phyloP scores from a whole-genome alignment of 1,284 basidiomycete genomes.

The Earliella scabrosa region DNA sequence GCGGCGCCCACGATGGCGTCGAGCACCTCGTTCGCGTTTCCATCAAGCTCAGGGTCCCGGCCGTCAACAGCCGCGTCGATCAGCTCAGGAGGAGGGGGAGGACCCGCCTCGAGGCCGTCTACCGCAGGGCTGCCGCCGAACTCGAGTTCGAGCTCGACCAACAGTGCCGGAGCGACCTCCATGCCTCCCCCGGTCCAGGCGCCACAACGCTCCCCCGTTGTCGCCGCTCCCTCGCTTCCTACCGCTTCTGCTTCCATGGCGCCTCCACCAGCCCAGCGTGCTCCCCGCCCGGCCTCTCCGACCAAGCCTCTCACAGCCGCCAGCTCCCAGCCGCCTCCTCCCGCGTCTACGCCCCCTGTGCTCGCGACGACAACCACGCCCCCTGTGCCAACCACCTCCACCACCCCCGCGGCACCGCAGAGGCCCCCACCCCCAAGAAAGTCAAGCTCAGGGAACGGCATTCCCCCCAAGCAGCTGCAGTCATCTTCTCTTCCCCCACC shows the following conservation, averaged over 20 bases:
- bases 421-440: slow-evolving; percentile 27
- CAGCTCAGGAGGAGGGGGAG: not conserved
- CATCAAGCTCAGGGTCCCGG: slow-evolving; percentile 23
- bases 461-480: not conserved
- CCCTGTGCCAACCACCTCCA: slow-evolving; percentile 4
- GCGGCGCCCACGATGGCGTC: slow-evolving; percentile 8
- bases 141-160: slow-evolving; percentile 12
- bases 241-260: slow-evolving; percentile 19
- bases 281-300: slow-evolving; percentile 14
- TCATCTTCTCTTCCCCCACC: slow-evolving; percentile 36
- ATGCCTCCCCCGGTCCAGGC: slow-evolving; percentile 23
- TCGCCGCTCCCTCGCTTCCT: slow-evolving; percentile 17
- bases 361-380: slow-evolving; percentile 11
- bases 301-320: slow-evolving; percentile 1
- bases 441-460: slow-evolving; percentile 30
- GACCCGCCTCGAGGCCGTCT: slow-evolving; percentile 27
- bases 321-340: slow-evolving; percentile 8
- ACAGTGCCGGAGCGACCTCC: slow-evolving; percentile 9
- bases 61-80: slow-evolving; percentile 12
- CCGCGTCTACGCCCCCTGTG: slow-evolving; percentile 12
- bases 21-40: slow-evolving; percentile 24
- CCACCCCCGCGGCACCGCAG: slow-evolving; percentile 28
- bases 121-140: slow-evolving; percentile 19
- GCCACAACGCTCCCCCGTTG: slow-evolving; percentile 20
- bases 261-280: slow-evolving; percentile 14